Base-by-base conservation (phyloP, 2,329 filamentous ascomycete genomes). In the Dothiorella sarmentorum region DNA sequence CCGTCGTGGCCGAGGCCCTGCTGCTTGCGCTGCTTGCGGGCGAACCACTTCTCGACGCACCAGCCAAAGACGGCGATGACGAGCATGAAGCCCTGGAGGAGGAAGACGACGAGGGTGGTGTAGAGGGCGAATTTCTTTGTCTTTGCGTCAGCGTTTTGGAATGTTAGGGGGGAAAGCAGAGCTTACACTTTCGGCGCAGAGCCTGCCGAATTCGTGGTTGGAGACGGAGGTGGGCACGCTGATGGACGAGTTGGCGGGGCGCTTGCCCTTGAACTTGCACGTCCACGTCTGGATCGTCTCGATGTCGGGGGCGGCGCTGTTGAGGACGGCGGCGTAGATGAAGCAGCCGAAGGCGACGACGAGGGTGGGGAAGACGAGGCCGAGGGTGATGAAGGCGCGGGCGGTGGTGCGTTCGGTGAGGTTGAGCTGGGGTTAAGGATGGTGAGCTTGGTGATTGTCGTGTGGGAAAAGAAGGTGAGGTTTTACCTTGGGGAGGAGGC, bases 51-150 rank as follows among this genome's bases (percentile, higher is more conserved):
- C 47, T 73, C 71, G 35, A 71, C 70, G 38, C 67, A 58, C 72
- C 72, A 74, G 3, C 67, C 67, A 7, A 73, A 61, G n/a, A 73
- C 63, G 7, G 66, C 69, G 35, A 72, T 27, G 18, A 60, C 68
- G 63, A 72, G 67, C 51, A 67, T 69, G 6, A 61, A 61, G 27
- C 65, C 61, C 24, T 78, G 69, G 43, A 78, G 45, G 42, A 78
- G 51, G 60, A 78, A 74, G 17, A 74, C 65, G 0, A 72, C 68
- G 20, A 78, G 70, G 0, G 74, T 75, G 20, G 74, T 73, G 62
- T 74, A 78, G 42, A 75, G 71, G 13, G 76, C 74, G 66, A 79
- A 78, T 62, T 71, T 71, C 72, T 75, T n/a, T n/a, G n/a, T 1
- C 5, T 17, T 18, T 26, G 17, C 22, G 24, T 43, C 6, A 2